Percentiles rank a stretch among this genome's conserved stretches.
These are phyloP conservation scores for Talaromyces sp. DNA, from an alignment of 2,329 filamentous ascomycete genomes.

Conservation along the genomic window DNA sequence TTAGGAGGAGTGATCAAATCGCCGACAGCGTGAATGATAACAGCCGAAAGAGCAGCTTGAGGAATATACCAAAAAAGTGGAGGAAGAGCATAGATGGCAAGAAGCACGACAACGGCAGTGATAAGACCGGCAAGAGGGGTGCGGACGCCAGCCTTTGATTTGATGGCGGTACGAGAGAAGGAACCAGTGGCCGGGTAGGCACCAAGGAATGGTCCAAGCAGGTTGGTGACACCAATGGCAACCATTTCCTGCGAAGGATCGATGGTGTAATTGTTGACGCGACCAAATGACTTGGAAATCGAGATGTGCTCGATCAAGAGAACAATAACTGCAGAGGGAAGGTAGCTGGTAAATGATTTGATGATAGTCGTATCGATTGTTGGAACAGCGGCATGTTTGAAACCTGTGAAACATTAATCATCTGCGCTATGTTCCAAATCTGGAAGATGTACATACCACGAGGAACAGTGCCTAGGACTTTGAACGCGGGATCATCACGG, in stretches of 20 bases:
- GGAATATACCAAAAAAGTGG: constrained; percentile 94
- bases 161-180: constrained; percentile 93
- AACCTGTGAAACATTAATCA: constrained; percentile 51
- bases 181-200: constrained; percentile 91
- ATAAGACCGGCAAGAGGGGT: constrained; percentile 88
- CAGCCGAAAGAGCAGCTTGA: constrained; percentile 70
- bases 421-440: neutral
- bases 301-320: constrained; percentile 94
- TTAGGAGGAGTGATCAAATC: constrained; percentile 90
- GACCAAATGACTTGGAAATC: constrained; percentile 93
- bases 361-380: constrained; percentile 64
- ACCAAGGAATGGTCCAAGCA: constrained; percentile 86
- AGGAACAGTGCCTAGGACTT: constrained; percentile 71
- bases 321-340: constrained; percentile 89
- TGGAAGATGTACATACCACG: constrained; percentile 53
- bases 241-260: constrained; percentile 95
- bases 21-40: constrained; percentile 94
- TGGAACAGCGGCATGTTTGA: constrained; percentile 73
- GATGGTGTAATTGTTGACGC: constrained; percentile 94
- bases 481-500: constrained; percentile 62
- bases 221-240: constrained; percentile 84
- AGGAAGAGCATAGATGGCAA: constrained; percentile 85
- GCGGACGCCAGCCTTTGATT: constrained; percentile 91
- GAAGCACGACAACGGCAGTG: constrained; percentile 76
- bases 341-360: constrained; percentile 62